A percentile compares a stretch with the other conserved stretches of the same genome.
Evolutionary conservation across 768 basidiomycete genomes (phyloP).

Genomic region (Tremella mesenterica): DNA sequence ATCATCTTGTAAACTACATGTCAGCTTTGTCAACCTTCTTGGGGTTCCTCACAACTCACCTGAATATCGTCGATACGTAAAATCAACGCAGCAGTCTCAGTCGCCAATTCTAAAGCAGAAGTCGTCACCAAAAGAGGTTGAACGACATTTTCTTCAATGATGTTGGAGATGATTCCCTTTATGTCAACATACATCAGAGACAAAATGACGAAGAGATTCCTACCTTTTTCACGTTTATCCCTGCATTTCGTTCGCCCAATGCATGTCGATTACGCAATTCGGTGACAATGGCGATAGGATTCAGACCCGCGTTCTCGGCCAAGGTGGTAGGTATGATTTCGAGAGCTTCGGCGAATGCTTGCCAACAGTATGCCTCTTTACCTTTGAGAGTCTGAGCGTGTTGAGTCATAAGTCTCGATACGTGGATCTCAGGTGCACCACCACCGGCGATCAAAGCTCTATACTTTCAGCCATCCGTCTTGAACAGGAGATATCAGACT

Average conservation of each 20-base stretch:
- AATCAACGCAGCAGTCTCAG: constrained; percentile 93
- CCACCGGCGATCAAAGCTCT: constrained; percentile 92
- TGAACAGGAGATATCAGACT: constrained; percentile 22
- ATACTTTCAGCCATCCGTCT: constrained; percentile 1
- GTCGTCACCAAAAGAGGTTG: constrained; percentile 92
- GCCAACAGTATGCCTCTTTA: constrained; percentile 99
- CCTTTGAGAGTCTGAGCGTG: constrained; percentile 88
- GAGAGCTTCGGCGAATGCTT: constrained; percentile 92
- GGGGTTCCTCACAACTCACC: constrained; percentile 15
- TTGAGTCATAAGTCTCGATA: constrained; percentile 81
- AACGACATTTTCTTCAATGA: constrained; percentile 92
- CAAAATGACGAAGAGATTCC: constrained; percentile 22
- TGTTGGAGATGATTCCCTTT: constrained; percentile 92
- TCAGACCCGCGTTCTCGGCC: constrained; percentile 95
- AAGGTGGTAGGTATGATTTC: constrained; percentile 96
- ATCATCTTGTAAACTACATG: constrained; percentile 25
- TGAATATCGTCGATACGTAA: constrained; percentile 76
- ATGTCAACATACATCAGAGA: constrained; percentile 1
- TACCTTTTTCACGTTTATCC: constrained; percentile 96
- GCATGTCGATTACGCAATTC: constrained; percentile 96
- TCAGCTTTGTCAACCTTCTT: background rate
- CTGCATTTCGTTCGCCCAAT: constrained; percentile 83
- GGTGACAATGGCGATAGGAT: constrained; percentile 96
- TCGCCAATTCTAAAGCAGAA: constrained; percentile 86
- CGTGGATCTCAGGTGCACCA: constrained; percentile 95